These are phyloP conservation scores for Ramalina intermedia DNA, from an alignment of 495 filamentous ascomycete genomes.

Conservation along the genomic window DNA sequence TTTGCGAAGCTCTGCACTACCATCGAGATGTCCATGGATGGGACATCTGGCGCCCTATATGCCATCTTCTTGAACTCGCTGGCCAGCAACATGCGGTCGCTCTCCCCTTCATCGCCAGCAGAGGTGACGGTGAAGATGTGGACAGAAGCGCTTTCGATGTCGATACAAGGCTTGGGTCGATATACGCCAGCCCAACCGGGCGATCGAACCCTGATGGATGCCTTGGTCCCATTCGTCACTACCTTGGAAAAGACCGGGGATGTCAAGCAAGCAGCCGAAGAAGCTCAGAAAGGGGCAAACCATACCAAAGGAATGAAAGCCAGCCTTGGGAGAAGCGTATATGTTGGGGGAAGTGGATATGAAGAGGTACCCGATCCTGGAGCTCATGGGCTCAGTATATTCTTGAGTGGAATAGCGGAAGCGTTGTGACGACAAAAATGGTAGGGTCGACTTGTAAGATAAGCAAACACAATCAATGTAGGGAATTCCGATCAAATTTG, in stretches of 20 bases:
- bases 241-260: constrained; percentile 47
- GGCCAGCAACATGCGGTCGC: constrained; percentile 53
- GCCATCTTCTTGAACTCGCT: constrained; percentile 93
- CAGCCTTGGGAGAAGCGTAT: constrained; percentile 75
- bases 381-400: constrained; percentile 67
- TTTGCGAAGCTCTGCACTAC: constrained; percentile 63
- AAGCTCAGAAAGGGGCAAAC: constrained; percentile 61
- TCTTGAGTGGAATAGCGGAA: constrained; percentile 64
- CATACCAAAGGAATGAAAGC: constrained; percentile 84
- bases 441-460: not conserved
- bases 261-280: constrained; percentile 55
- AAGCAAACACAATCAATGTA: not conserved
- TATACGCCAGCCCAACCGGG: constrained; percentile 87
- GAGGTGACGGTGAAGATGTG: constrained; percentile 45
- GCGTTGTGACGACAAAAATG: constrained; percentile 20
- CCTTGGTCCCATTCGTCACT: constrained; percentile 75
- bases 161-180: constrained; percentile 52
- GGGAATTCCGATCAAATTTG: not conserved
- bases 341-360: constrained; percentile 73
- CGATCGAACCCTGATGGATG: constrained; percentile 84
- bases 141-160: constrained; percentile 58
- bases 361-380: constrained; percentile 80
- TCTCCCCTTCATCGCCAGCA: constrained; percentile 30
- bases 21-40: constrained; percentile 87
- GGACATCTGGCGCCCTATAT: constrained; percentile 88